Conservation (phyloP, 106 monocot species). For the Allium sativum region DNA sequence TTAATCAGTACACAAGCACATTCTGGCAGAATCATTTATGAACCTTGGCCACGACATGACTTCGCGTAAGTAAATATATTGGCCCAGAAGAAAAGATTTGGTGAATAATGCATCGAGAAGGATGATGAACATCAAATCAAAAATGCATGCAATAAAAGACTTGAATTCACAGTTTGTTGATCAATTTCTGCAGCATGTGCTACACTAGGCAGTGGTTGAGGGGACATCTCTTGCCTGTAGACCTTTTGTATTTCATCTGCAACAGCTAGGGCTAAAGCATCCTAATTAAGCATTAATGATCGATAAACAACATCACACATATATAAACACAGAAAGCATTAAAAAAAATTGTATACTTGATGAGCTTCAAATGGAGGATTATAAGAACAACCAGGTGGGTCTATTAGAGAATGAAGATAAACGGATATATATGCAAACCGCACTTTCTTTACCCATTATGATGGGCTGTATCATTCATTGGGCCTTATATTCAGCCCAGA, state of each 20-base stretch:
- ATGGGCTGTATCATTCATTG: too few species aligned
- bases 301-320: not conserved
- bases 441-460: too few species aligned
- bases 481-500: too few species aligned
- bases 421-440: too few species aligned
- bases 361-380: conserved; percentile 95
- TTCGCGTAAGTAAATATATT: not conserved
- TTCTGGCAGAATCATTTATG: conserved; percentile 1
- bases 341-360: conserved; percentile 38
- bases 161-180: conserved; percentile 65
- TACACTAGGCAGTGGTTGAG: conserved; percentile 55
- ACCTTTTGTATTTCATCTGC: conserved; percentile 85
- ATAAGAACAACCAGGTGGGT: conserved; percentile 80
- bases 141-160: not conserved
- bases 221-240: conserved; percentile 59
- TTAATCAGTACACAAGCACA: not conserved
- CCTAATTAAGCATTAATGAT: conserved; percentile 25
- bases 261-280: conserved; percentile 90
- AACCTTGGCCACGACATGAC: not conserved
- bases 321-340: not conserved
- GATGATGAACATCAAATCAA: too few species aligned
- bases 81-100: too few species aligned
- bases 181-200: conserved; percentile 47
- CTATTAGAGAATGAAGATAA: too few species aligned
- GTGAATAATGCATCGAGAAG: too few species aligned